phyloP scores from a whole-genome alignment of 441 rosid genomes.

The Biscutella laevigata region DNA sequence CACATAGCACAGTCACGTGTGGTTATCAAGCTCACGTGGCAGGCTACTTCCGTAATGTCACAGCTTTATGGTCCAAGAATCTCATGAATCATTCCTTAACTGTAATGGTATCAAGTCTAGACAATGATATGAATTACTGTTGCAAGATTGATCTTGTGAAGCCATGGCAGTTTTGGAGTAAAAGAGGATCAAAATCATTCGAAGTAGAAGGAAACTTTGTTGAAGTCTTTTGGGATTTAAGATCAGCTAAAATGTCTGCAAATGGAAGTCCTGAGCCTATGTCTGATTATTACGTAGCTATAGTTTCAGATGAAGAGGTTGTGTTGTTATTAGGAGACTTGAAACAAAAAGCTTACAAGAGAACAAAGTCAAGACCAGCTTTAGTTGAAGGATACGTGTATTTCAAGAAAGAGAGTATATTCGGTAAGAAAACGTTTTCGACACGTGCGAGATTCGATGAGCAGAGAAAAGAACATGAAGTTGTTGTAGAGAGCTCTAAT shows the following conservation, averaged over 20 bases:
- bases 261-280: conserved; percentile 70
- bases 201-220: conserved; percentile 42
- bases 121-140: conserved; percentile 35
- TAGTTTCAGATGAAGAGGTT: conserved; percentile 68
- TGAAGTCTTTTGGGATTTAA: conserved; percentile 72
- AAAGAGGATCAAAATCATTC: conserved; percentile 72
- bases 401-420: conserved; percentile 64
- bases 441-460: conserved; percentile 55
- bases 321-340: conserved; percentile 69
- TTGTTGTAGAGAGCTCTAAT: conserved; percentile 43
- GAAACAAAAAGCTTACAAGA: conserved; percentile 63
- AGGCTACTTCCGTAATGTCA: conserved; percentile 23
- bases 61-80: conserved; percentile 64
- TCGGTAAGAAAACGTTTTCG: conserved; percentile 63
- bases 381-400: conserved; percentile 58
- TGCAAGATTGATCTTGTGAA: conserved; percentile 69
- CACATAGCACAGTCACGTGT: conserved; percentile 28
- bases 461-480: conserved; percentile 45
- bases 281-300: conserved; percentile 73
- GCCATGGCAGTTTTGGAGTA: conserved; percentile 91
- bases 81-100: conserved; percentile 64
- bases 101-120: conserved; percentile 46
- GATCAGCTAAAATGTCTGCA: conserved; percentile 43
- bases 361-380: conserved; percentile 67
- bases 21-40: conserved; percentile 32